phyloP scores from a whole-genome alignment of 2,329 filamentous ascomycete genomes.

The Paramyrothecium roridum region DNA sequence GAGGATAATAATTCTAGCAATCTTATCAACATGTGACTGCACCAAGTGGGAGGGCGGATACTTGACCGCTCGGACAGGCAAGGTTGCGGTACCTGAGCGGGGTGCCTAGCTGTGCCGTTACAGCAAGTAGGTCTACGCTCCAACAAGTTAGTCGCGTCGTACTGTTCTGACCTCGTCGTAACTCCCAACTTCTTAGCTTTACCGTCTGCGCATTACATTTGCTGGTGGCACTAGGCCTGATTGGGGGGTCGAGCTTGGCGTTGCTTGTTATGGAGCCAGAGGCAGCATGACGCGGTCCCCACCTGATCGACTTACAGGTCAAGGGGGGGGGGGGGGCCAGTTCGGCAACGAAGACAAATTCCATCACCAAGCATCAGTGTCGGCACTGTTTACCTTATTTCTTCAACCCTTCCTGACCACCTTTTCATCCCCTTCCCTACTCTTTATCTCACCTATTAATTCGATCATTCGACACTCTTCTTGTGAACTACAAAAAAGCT shows the following conservation, averaged over 20 bases:
- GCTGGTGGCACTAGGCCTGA: no score
- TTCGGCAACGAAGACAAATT: neutral
- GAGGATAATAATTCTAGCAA: conserved; percentile 1
- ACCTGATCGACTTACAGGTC: neutral
- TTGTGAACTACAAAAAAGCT: neutral
- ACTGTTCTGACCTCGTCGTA: no score
- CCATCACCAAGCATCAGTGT: neutral
- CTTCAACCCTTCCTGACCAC: conserved; percentile 1
- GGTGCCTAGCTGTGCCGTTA: no score
- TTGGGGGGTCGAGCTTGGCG: no score
- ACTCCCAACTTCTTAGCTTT: no score
- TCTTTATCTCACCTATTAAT: conserved; percentile 2
- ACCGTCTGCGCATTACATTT: no score
- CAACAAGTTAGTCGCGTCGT: no score
- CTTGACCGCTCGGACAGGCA: no score
- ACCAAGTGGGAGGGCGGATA: no score
- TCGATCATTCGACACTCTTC: neutral
- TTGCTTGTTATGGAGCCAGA: neutral
- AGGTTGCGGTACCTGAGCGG: no score
- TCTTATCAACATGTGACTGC: conserved; percentile 19
- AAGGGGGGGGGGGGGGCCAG: neutral
- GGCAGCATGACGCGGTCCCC: neutral
- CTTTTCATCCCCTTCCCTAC: conserved; percentile 6
- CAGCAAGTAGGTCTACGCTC: no score
- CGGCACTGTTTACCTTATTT: neutral